A percentile compares a stretch with the other conserved stretches of the same genome.
phyloP scores from a whole-genome alignment of 805 yeast species.

The Brettanomyces nanus region DNA sequence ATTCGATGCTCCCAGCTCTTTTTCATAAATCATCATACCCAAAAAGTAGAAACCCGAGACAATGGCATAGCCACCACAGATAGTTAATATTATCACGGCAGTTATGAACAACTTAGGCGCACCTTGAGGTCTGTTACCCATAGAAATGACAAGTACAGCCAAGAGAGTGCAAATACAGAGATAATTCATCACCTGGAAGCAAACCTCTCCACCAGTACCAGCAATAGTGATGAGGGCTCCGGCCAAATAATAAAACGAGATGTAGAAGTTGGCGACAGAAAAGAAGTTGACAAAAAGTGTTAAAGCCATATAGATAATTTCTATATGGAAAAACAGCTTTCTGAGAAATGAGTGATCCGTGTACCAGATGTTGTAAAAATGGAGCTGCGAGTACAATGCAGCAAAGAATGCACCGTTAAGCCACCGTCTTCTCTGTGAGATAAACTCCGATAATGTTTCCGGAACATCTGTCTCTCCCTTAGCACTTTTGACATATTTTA shows the following conservation, averaged over 20 bases:
- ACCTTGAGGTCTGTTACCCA: constrained; percentile 98
- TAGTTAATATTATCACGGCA: constrained; percentile 62
- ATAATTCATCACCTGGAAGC: constrained; percentile 82
- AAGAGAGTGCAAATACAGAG: constrained; percentile 74
- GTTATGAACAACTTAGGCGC: constrained; percentile 70
- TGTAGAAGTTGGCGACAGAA: constrained; percentile 83
- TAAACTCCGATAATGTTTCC: constrained; percentile 87
- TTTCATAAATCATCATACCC: constrained; percentile 39
- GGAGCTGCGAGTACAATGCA: constrained; percentile 80
- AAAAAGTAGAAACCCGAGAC: constrained; percentile 80
- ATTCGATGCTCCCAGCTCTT: constrained; percentile 30
- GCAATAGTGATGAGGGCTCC: constrained; percentile 67
- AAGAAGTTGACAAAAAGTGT: constrained; percentile 83
- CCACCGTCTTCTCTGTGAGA: constrained; percentile 97
- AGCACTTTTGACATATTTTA: constrained; percentile 87
- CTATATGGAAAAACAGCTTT: constrained; percentile 74
- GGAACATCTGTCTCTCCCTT: constrained; percentile 97
- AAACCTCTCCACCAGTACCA: constrained; percentile 68
- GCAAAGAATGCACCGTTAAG: constrained; percentile 97
- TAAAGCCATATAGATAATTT: constrained; percentile 80
- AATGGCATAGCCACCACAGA: constrained; percentile 77
- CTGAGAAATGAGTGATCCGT: constrained; percentile 79
- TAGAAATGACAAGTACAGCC: constrained; percentile 83
- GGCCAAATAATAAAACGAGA: constrained; percentile 88
- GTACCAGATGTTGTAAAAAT: constrained; percentile 81